Base-by-base conservation (phyloP, 2,329 filamentous ascomycete genomes). In the Colletotrichum coccodes region DNA sequence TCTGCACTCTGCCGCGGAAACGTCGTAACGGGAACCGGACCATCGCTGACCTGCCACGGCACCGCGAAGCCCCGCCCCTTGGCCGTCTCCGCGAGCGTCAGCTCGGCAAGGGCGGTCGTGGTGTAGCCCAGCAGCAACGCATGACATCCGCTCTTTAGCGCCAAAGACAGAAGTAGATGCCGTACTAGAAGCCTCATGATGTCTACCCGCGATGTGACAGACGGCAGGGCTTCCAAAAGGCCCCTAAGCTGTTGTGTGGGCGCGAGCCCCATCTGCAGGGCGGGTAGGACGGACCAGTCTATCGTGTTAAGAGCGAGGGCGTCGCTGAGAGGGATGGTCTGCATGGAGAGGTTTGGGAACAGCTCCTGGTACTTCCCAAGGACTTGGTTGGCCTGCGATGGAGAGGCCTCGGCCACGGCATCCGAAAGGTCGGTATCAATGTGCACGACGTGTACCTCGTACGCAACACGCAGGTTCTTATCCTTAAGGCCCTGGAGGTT, bases 1-100 rank as follows among this genome's bases (percentile, higher is more conserved):
- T 59, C 46, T 14, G 28, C 21, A 4, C 54, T 23, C 11, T 34
- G 52, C 6, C 54, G 53, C 6, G 63, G 30, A 16, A 71, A 71
- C 18, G 21, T 69, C 28, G 68, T 65, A 38, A 72, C 40, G 1
- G 80, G 77, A 40, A 81, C 79, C 53, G 84, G 80, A 6, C 94
- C 94, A 77, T 98, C 96, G 58, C 90, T 89, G 18, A 95, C 88
- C 73, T 93, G 89, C 90, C 92, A 95, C 1, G 95, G 93, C 23
- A 98, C 82, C 5, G 92, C 89, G 73, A 92, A 94, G 1, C 95
- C 96, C 56, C 95, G 88, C 1, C 96, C 96, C 80, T 97, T 98
- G 28, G 95, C 94, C 3, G 95, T 94, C 80, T 96, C 94, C 7
- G 94, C 86, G 16, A 99, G 88, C 0, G 94, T 93, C 75, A 94